Conservation (phyloP, 2,329 filamentous ascomycete species). For the Fonsecaea pedrosoi region DNA sequence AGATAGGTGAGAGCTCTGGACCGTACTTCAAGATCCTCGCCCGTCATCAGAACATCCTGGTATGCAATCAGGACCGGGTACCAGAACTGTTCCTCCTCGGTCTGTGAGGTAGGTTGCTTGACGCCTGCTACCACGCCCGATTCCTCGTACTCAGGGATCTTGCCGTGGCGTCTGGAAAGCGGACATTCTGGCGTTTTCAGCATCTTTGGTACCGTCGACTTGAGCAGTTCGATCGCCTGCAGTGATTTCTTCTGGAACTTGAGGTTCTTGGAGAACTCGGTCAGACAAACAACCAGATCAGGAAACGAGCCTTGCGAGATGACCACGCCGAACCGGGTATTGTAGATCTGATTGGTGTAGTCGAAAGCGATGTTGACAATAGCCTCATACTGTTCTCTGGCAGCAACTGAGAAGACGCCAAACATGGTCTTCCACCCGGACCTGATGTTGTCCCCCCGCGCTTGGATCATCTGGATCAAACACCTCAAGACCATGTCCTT, state of each 20-base stretch:
- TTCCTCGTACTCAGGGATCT: slow-evolving; percentile 56
- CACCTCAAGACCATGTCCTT: slow-evolving; percentile 98
- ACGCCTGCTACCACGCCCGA: slow-evolving; percentile 57
- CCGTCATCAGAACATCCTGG: slow-evolving; percentile 98
- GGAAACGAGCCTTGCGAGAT: slow-evolving; percentile 97
- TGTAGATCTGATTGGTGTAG: slow-evolving; percentile 95
- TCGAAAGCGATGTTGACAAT: slow-evolving; percentile 98
- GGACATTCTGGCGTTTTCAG: slow-evolving; percentile 94
- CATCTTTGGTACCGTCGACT: slow-evolving; percentile 93
- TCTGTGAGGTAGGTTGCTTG: slow-evolving; percentile 76
- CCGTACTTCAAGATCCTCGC: slow-evolving; percentile 94
- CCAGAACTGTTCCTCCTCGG: slow-evolving; percentile 97
- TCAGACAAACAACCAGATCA: slow-evolving; percentile 93
- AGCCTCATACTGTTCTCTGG: slow-evolving; percentile 87
- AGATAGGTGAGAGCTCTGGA: slow-evolving; percentile 90
- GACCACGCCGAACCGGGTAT: slow-evolving; percentile 91
- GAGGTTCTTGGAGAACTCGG: slow-evolving; percentile 98
- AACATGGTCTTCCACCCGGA: slow-evolving; percentile 99
- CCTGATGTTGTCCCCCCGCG: slow-evolving; percentile 92
- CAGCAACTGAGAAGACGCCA: slow-evolving; percentile 95
- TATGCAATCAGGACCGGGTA: slow-evolving; percentile 98
- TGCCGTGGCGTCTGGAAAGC: slow-evolving; percentile 70
- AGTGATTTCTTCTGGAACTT: slow-evolving; percentile 98
- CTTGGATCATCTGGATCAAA: slow-evolving; percentile 98
- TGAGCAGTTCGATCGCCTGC: slow-evolving; percentile 92